phyloP scores from a whole-genome alignment of 2,329 filamentous ascomycete species.

The Zelopaecilomyces penicillatus region DNA sequence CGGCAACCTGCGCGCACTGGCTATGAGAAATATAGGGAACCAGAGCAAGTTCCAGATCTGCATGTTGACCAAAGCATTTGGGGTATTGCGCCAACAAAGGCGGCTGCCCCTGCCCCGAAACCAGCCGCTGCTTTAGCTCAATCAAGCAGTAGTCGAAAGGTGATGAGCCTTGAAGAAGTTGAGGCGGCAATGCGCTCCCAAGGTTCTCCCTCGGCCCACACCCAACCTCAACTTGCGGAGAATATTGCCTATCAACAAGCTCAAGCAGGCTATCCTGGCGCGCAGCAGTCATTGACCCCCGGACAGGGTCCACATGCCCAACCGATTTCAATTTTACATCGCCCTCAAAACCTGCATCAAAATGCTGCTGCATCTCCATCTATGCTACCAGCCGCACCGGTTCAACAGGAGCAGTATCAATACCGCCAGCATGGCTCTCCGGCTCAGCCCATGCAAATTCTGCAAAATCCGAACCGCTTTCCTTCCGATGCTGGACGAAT shows the following conservation, averaged over 20 bases:
- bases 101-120: constrained; percentile 24
- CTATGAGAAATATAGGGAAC: constrained; percentile 84
- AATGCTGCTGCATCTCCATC: constrained; percentile 32
- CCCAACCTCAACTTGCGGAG: constrained; percentile 26
- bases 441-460: constrained; percentile 60
- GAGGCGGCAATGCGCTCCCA: constrained; percentile 84
- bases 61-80: constrained; percentile 91
- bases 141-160: constrained; percentile 50
- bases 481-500: constrained; percentile 37
- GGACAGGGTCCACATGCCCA: constrained; percentile 32
- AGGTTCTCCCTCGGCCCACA: constrained; percentile 39
- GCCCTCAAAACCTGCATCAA: constrained; percentile 36
- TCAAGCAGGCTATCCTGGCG: constrained; percentile 15
- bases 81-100: constrained; percentile 59
- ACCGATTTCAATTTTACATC: constrained; percentile 47
- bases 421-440: constrained; percentile 28
- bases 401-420: constrained; percentile 14
- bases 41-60: constrained; percentile 78
- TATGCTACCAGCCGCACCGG: constrained; percentile 17
- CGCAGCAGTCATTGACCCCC: constrained; percentile 12
- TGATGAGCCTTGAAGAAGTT: constrained; percentile 95
- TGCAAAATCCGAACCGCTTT: constrained; percentile 69
- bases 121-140: constrained; percentile 13
- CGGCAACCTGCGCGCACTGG: constrained; percentile 60
- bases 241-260: constrained; percentile 20